Evolutionary conservation across 306 rosid species (phyloP).

Genomic region (Erythrophleum fordii): DNA sequence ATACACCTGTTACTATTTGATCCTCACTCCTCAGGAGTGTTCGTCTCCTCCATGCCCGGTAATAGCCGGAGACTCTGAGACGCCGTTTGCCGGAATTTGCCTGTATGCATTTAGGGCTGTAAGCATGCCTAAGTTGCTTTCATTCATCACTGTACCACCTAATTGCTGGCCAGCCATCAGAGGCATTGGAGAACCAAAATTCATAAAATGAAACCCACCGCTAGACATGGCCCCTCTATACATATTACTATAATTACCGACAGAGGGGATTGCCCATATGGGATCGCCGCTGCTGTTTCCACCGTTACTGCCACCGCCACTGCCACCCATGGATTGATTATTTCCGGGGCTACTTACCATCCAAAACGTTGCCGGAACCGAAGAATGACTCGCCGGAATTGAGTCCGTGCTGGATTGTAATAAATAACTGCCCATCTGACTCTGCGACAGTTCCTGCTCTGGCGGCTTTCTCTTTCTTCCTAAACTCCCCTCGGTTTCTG

Average conservation of each 20-base stretch:
- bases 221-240: slow-evolving; percentile 43
- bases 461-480: slow-evolving; percentile 58
- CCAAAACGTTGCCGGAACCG: slow-evolving; percentile 62
- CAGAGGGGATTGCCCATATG: slow-evolving; percentile 39
- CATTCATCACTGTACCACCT: slow-evolving; percentile 39
- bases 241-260: slow-evolving; percentile 41
- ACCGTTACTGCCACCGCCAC: not conserved
- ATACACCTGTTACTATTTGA: slow-evolving; percentile 33
- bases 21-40: slow-evolving; percentile 26
- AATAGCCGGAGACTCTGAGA: slow-evolving; percentile 37
- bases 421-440: slow-evolving; percentile 54
- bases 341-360: slow-evolving; percentile 49
- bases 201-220: slow-evolving; percentile 61
- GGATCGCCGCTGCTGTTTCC: slow-evolving; percentile 22
- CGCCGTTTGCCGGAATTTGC: slow-evolving; percentile 39
- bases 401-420: slow-evolving; percentile 62
- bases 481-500: slow-evolving; percentile 27
- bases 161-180: slow-evolving; percentile 58
- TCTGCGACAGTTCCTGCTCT: slow-evolving; percentile 50
- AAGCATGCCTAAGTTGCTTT: slow-evolving; percentile 65
- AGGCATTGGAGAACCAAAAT: slow-evolving; percentile 65
- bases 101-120: slow-evolving; percentile 63
- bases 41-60: slow-evolving; percentile 45
- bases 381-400: slow-evolving; percentile 57
- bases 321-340: not conserved